These are phyloP conservation scores for Hymenoscyphus repandus DNA, from an alignment of 2,329 filamentous ascomycete species.

Conservation along the genomic window DNA sequence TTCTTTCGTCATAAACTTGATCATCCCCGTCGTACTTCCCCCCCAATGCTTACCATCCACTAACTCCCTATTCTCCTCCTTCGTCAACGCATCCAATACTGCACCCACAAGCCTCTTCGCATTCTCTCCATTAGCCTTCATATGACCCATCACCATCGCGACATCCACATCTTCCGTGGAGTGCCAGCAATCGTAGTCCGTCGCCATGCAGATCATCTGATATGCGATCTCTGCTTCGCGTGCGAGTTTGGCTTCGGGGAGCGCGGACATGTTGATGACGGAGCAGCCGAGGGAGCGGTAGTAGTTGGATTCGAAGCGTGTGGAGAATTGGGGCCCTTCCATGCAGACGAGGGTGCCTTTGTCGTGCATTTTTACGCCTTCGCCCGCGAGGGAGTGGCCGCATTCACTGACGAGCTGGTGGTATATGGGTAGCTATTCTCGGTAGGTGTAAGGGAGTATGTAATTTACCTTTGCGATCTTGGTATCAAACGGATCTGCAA, in stretches of 20 bases:
- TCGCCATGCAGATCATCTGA: slow-evolving; percentile 99
- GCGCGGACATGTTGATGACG: slow-evolving; percentile 96
- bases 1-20: slow-evolving; percentile 76
- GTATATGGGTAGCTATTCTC: background rate
- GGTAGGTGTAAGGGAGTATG: background rate
- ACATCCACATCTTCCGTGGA: slow-evolving; percentile 80
- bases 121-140: slow-evolving; percentile 88
- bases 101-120: slow-evolving; percentile 79
- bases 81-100: slow-evolving; percentile 79
- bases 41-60: slow-evolving; percentile 78
- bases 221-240: slow-evolving; percentile 95
- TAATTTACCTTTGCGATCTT: slow-evolving; percentile 53
- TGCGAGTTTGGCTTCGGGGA: slow-evolving; percentile 94
- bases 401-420: slow-evolving; percentile 66
- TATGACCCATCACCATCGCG: slow-evolving; percentile 94
- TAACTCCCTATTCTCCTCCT: slow-evolving; percentile 69
- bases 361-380: slow-evolving; percentile 79
- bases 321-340: slow-evolving; percentile 98
- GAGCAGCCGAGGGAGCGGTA: slow-evolving; percentile 91
- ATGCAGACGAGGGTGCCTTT: slow-evolving; percentile 87
- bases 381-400: slow-evolving; percentile 70
- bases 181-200: slow-evolving; percentile 99
- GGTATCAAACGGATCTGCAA: slow-evolving; percentile 90
- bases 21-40: slow-evolving; percentile 69
- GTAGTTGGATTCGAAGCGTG: slow-evolving; percentile 89